A percentile compares a stretch with the other conserved stretches of the same genome.
Evolutionary conservation across 768 basidiomycete genomes (phyloP).

Genomic region (Leccinum boreale): DNA sequence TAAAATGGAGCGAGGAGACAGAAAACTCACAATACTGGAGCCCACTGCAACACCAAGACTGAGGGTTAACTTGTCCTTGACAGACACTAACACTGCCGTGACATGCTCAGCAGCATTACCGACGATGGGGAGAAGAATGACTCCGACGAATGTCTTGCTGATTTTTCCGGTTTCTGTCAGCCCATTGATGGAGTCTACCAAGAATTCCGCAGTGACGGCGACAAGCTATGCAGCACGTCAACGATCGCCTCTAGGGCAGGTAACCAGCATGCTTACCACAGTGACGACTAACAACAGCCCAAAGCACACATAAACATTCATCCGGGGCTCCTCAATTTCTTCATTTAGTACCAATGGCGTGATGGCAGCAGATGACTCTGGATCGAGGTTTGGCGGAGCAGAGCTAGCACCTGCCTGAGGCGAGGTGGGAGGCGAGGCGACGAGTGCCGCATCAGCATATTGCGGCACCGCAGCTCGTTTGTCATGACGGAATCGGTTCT

Average conservation of each 20-base stretch:
- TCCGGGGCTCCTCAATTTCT: conserved; percentile 42
- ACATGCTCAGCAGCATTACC: conserved; percentile 91
- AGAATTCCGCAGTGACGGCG: conserved; percentile 55
- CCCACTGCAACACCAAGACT: conserved; percentile 90
- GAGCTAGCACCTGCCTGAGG: background rate
- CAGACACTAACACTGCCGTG: conserved; percentile 88
- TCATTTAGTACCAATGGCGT: conserved; percentile 10
- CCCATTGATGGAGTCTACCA: conserved; percentile 82
- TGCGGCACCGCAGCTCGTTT: conserved; percentile 5
- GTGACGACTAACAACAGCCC: conserved; percentile 56
- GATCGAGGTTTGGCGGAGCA: conserved; percentile 3
- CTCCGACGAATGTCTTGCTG: conserved; percentile 77
- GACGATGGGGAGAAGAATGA: conserved; percentile 88
- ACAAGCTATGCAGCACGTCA: conserved; percentile 38
- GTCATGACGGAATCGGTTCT: conserved; percentile 15
- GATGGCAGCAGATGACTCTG: conserved; percentile 5
- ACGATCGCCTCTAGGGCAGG: background rate
- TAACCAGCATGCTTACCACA: conserved; percentile 42
- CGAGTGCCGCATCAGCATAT: conserved; percentile 4
- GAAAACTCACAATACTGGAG: conserved; percentile 64
- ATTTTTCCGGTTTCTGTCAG: conserved; percentile 57
- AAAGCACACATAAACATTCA: conserved; percentile 56
- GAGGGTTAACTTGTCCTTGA: conserved; percentile 85
- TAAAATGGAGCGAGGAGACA: background rate
- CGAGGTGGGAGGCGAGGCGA: conserved; percentile 3